These are phyloP conservation scores for Populus hybrid DNA, from an alignment of 441 rosid species.

Conservation along the genomic window DNA sequence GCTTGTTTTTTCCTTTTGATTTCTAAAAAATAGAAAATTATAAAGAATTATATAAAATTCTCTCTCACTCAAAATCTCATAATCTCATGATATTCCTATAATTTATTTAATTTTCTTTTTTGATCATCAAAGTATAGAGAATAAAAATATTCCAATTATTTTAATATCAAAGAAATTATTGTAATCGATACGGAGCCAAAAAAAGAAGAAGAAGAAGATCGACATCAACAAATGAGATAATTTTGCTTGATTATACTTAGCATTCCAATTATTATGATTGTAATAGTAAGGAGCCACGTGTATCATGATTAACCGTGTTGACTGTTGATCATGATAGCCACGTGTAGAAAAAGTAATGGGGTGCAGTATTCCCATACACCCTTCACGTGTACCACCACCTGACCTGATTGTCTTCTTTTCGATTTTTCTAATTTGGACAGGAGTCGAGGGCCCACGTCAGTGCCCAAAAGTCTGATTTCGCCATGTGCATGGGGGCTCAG, in stretches of 20 bases:
- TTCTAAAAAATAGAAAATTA: too few relatives aligned
- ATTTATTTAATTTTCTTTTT: too few relatives aligned
- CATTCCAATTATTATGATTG: neutral
- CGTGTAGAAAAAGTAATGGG: constrained; percentile 1
- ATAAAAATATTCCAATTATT: too few relatives aligned
- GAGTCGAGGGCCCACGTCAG: constrained; percentile 12
- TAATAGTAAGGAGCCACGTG: constrained; percentile 3
- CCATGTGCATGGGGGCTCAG: constrained; percentile 22
- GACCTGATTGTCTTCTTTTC: neutral
- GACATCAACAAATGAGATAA: too few relatives aligned
- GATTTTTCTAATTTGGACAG: neutral
- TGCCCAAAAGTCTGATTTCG: constrained; percentile 9
- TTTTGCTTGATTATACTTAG: neutral
- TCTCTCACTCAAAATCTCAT: too few relatives aligned
- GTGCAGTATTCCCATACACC: constrained; percentile 11
- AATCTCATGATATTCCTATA: too few relatives aligned
- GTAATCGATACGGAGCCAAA: too few relatives aligned
- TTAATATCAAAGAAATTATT: too few relatives aligned
- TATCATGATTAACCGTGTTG: neutral
- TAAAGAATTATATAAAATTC: too few relatives aligned
- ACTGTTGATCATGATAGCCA: constrained; percentile 1
- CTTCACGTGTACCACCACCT: constrained; percentile 24
- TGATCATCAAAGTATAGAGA: too few relatives aligned
- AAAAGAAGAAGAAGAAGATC: too few relatives aligned
- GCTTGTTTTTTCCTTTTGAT: neutral